Evolutionary conservation across 768 basidiomycete genomes (phyloP).

Genomic region (Sistotremastrum niveocremeum): DNA sequence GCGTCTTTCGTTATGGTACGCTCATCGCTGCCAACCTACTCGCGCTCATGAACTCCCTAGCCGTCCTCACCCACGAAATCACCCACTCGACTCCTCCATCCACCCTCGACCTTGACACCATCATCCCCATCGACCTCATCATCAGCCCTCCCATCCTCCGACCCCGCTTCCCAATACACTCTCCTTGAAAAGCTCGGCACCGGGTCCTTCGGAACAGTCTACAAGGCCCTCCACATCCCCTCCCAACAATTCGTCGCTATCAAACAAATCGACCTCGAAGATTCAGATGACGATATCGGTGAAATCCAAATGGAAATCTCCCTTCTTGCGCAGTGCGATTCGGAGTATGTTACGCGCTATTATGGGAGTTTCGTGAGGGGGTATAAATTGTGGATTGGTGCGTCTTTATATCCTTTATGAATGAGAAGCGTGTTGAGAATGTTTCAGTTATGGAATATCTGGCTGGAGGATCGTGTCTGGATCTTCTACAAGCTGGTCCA

Average conservation of each 20-base stretch:
- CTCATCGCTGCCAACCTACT: too few species aligned
- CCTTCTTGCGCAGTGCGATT: constrained; percentile 89
- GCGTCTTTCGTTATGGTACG: too few species aligned
- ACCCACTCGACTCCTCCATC: too few species aligned
- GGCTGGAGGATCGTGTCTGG: constrained; percentile 95
- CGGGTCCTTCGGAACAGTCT: constrained; percentile 93
- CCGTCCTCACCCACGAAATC: too few species aligned
- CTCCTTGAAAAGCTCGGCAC: constrained; percentile 94
- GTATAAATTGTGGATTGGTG: constrained; percentile 90
- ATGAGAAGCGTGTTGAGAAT: not conserved
- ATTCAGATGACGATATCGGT: constrained; percentile 95
- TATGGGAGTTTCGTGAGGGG: constrained; percentile 94
- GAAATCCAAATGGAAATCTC: constrained; percentile 99
- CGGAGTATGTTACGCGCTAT: constrained; percentile 91
- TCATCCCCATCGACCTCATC: constrained; percentile 2
- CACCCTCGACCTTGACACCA: too few species aligned
- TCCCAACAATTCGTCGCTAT: constrained; percentile 93
- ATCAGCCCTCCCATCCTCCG: constrained; percentile 30
- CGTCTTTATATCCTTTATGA: not conserved
- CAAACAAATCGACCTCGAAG: constrained; percentile 97
- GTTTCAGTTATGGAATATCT: constrained; percentile 85
- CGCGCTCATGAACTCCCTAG: too few species aligned
- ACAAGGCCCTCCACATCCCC: constrained; percentile 93
- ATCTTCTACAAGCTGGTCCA: constrained; percentile 81
- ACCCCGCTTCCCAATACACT: constrained; percentile 84